These are phyloP conservation scores for Trametes polyzona DNA, from an alignment of 1,284 basidiomycete species.

Conservation along the genomic window DNA sequence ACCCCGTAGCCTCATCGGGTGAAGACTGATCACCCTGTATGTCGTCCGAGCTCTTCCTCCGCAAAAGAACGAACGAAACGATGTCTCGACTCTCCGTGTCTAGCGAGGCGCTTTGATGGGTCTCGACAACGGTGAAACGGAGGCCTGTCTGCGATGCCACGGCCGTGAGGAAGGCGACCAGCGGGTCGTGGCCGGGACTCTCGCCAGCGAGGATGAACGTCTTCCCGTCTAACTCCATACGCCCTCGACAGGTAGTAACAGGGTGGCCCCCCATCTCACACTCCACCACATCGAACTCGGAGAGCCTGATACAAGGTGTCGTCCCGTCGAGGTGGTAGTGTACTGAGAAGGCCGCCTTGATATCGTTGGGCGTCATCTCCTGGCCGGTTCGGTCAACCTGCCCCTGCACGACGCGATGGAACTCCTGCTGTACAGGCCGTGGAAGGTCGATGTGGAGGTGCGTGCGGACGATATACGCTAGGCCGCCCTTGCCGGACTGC, in stretches of 20 bases:
- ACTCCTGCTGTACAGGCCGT: constrained; percentile 92
- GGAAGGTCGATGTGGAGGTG: constrained; percentile 91
- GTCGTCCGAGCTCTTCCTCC: constrained; percentile 53
- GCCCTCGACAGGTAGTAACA: constrained; percentile 77
- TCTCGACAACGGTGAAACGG: constrained; percentile 86
- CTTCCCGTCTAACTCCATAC: constrained; percentile 81
- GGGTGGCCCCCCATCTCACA: background rate
- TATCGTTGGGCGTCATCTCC: constrained; percentile 94
- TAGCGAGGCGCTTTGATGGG: constrained; percentile 92
- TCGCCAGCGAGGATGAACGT: constrained; percentile 84
- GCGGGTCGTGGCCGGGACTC: constrained; percentile 96
- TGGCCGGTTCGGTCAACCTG: constrained; percentile 91
- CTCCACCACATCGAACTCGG: constrained; percentile 2
- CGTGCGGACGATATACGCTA: constrained; percentile 96
- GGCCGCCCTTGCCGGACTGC: constrained; percentile 92
- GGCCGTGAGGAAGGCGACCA: constrained; percentile 91
- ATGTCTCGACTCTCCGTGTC: constrained; percentile 84
- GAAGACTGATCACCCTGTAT: constrained; percentile 39
- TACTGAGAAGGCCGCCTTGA: constrained; percentile 83
- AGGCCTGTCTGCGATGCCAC: constrained; percentile 82
- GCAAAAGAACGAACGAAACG: constrained; percentile 92
- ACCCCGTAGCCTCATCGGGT: constrained; percentile 72
- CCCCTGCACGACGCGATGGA: constrained; percentile 91
- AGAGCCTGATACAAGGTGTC: constrained; percentile 25
- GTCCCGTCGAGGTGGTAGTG: constrained; percentile 85